Percentiles rank a stretch among this genome's conserved stretches.
Evolutionary conservation across 768 basidiomycete species (phyloP).

Genomic region (Phylloporus sp.): DNA sequence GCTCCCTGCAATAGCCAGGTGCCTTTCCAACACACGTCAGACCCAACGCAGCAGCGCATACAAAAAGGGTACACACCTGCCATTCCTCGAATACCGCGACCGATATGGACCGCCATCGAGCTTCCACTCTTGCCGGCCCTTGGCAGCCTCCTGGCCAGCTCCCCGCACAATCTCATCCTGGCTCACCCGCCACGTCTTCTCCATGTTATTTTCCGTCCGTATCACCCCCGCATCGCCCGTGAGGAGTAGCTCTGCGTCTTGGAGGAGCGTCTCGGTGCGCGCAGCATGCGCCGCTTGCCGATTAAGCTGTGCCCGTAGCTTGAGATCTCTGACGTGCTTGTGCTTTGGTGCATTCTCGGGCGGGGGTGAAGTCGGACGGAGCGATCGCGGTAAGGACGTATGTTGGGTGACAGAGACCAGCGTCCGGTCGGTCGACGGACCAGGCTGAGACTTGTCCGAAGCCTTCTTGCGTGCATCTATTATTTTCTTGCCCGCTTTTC

Average conservation of each 20-base stretch:
- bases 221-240: conserved; percentile 69
- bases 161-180: conserved; percentile 72
- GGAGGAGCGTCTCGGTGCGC: conserved; percentile 53
- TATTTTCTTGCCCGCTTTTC: conserved; percentile 23
- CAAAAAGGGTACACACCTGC: conserved; percentile 52
- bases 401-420: conserved; percentile 52
- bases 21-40: conserved; percentile 40
- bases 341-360: conserved; percentile 48
- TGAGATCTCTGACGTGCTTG: conserved; percentile 58
- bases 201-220: conserved; percentile 74
- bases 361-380: conserved; percentile 48
- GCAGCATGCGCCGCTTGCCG: conserved; percentile 60
- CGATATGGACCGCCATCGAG: conserved; percentile 85
- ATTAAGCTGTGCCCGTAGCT: conserved; percentile 66
- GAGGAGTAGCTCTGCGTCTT: conserved; percentile 72
- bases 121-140: conserved; percentile 71
- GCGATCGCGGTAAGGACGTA: conserved; percentile 66
- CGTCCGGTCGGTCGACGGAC: conserved; percentile 44
- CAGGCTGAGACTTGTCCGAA: conserved; percentile 9
- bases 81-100: conserved; percentile 85
- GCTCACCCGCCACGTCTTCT: conserved; percentile 83
- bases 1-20: conserved; percentile 80
- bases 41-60: not conserved
- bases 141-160: conserved; percentile 71
- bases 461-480: conserved; percentile 6